Evolutionary conservation across 176 grass and related monocot genomes (phyloP).

Genomic region (Oryza meridionalis): DNA sequence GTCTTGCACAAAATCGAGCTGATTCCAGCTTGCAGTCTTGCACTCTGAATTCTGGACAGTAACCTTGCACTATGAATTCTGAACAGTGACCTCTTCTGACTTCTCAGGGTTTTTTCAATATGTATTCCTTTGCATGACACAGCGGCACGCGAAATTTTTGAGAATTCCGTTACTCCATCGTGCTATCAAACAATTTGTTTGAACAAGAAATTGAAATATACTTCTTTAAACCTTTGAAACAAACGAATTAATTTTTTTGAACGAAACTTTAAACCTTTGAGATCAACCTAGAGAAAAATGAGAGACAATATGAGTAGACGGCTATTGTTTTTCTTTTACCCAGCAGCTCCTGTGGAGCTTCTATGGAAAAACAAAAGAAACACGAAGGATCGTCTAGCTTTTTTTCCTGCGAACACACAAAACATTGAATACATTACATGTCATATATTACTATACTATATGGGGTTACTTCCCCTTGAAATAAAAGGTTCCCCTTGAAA

Average conservation of each 20-base stretch:
- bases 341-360: not conserved
- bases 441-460: not conserved
- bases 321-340: not conserved
- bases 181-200: too few species aligned
- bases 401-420: not conserved
- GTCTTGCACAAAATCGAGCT: not conserved
- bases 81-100: not conserved
- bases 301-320: not conserved
- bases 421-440: not conserved
- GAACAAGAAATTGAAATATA: not conserved
- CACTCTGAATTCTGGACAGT: not conserved
- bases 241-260: too few species aligned
- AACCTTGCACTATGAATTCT: not conserved
- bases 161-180: not conserved
- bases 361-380: not conserved
- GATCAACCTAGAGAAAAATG: not conserved
- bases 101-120: not conserved
- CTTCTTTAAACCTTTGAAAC: not conserved
- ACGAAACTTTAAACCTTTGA: not conserved
- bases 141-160: not conserved
- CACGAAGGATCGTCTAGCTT: not conserved
- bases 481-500: too few species aligned
- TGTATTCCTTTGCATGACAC: not conserved
- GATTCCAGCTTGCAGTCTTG: not conserved
- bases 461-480: not conserved